Evolutionary conservation across 1,139 yeast species (phyloP), one percentile per base, ranked within the genome.

Genomic region (Eremothecium sinecaudum): DNA sequence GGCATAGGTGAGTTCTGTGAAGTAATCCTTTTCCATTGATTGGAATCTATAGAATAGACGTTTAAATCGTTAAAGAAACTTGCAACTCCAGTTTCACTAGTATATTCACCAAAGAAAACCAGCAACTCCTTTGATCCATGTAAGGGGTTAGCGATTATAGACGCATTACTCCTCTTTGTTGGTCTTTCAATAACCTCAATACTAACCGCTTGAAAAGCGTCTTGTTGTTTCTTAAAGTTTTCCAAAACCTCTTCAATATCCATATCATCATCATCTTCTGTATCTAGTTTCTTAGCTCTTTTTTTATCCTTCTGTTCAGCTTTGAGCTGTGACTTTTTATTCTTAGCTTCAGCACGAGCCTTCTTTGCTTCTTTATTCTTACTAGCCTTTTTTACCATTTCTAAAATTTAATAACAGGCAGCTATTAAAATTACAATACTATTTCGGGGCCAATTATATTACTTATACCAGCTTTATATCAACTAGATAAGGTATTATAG

Each of bases 1-100:
- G 96, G 95, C 52, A 87, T 70, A 9, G 98, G 98, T 0, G 93
- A 61, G 53, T 90, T 90, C 48, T 82, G 82, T 2, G 95, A 83
- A 1, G 79, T 64, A 44, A 77, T 70, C 43, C 69, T 71, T 41
- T 86, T 71, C 98, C 98, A 90, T 24, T 67, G 73, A 50, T 81
- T 82, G 32, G 79, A 76, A 46, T 84, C 94, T 9, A 80, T 67
- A 6, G 81, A 66, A 59, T 80, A 87, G 2, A 80, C 68, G 56
- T 61, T 75, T 43, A 87, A 63, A 45, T 90, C 97, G 51, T 87
- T 90, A 64, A 76, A 80, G 56, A 90, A 90, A 10, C 79, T 72
- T 1, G 79, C 71, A 14, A 70, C 58, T 2, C 73, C 71, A 21
- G 61, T 60, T 24, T 41, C 36, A 33, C 58, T 51, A 1, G 75